Evolutionary conservation across 176 grass and related monocot genomes (phyloP).

Genomic region (Oryza australiensis): DNA sequence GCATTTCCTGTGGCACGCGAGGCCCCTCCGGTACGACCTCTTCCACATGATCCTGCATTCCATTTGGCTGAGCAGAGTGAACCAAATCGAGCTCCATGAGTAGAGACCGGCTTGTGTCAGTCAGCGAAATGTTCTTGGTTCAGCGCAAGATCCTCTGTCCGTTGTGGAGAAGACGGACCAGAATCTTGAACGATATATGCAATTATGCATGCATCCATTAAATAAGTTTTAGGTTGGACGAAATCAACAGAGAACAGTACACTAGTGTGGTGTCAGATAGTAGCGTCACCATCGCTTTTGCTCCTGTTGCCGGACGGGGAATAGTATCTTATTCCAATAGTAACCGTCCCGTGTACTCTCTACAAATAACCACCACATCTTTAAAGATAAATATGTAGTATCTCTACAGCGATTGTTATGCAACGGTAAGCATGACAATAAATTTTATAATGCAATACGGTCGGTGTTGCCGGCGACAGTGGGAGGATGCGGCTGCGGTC

Average conservation of each 20-base stretch:
- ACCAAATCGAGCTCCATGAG: constrained; percentile 52
- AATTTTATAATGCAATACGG: no score
- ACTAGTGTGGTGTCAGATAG: not conserved
- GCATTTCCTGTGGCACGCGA: constrained; percentile 83
- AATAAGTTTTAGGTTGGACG: not conserved
- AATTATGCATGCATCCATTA: not conserved
- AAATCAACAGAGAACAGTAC: not conserved
- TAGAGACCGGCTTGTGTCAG: not conserved
- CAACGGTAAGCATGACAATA: no score
- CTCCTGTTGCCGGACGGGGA: not conserved
- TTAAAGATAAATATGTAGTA: no score
- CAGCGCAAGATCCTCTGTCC: not conserved
- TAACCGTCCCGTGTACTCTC: no score
- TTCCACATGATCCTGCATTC: constrained; percentile 96
- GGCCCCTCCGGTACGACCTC: constrained; percentile 70
- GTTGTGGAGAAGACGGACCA: no score
- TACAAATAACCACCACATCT: no score
- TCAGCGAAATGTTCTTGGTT: not conserved
- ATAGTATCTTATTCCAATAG: not conserved
- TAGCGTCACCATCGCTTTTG: not conserved
- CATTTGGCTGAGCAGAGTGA: constrained; percentile 80
- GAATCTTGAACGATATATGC: not conserved
- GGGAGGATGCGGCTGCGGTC: no score
- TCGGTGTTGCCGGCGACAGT: no score
- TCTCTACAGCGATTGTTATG: no score